Base-by-base conservation (phyloP, 345 rosid genomes). In the Boechera divaricarpa region DNA sequence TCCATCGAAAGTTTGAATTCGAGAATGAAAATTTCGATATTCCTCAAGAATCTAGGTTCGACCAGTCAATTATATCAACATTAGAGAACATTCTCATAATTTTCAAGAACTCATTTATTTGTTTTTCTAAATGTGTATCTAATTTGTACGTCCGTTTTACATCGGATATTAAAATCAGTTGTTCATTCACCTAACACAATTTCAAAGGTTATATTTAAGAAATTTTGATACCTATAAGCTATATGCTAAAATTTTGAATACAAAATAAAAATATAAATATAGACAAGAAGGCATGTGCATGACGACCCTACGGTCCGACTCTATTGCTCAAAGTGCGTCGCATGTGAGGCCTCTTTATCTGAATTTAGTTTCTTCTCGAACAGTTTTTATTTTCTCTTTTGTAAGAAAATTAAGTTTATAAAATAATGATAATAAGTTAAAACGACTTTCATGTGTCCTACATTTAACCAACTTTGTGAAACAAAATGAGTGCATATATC, bases 251-350 rank as follows among this genome's bases (percentile, higher is more conserved):
- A 21, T 7, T 0, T 21, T 31, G 48, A 66, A 42, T 67, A 70
- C 4, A 36, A 70, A 65, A 47, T 38, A 16, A 55, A 55, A 55
- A 67, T 42, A 42, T 31, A 61, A 52, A 79, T 52, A 35, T 31
- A 62, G 9, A 79, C 16, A 74, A 79, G 78, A 67, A 79, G 78
- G 82, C 82, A 78, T 72, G 78, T 73, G 82, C 78, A 79, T 73
- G 70, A 1, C 60, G 77, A 73, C 82, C 78, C 82, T 73, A 79
- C 82, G 78, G 73, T 35, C 73, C 81, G 72, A 67, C 82, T 53
- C 74, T 73, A 73, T 67, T 61, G 36, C 73, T 68, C 70, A 18
- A 45, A 79, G 70, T 79, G 82, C 66, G 70, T 79, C 70, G 82
- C 82, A 79, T 79, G 82, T 73, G 82, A 79, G 74, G 45, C 53